Evolutionary conservation across 1,284 basidiomycete genomes (phyloP).

Genomic region (Naganishia liquefaciens): DNA sequence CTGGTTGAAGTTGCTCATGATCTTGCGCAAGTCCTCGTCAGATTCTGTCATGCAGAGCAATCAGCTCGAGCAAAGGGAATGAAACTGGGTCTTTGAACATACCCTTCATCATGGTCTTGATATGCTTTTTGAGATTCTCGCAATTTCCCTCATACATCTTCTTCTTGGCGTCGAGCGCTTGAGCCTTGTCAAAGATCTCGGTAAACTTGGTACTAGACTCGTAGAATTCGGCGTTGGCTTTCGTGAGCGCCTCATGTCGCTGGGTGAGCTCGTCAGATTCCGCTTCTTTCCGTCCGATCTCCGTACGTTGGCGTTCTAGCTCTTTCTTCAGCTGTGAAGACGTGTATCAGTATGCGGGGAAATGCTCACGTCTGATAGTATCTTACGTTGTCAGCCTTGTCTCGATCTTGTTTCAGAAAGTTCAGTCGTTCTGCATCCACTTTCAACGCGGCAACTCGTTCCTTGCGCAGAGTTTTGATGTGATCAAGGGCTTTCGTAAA

Average conservation of each 20-base stretch:
- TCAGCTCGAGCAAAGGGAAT: no score
- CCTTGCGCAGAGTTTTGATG: slow-evolving; percentile 87
- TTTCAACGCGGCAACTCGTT: slow-evolving; percentile 85
- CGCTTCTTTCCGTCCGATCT: slow-evolving; percentile 22
- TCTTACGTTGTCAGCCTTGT: slow-evolving; percentile 69
- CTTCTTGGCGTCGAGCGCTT: slow-evolving; percentile 68
- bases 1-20: slow-evolving; percentile 28
- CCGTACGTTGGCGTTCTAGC: slow-evolving; percentile 27
- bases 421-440: slow-evolving; percentile 86
- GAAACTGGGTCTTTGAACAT: slow-evolving; percentile 24
- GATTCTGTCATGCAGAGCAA: slow-evolving; percentile 58
- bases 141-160: slow-evolving; percentile 66
- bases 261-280: slow-evolving; percentile 56
- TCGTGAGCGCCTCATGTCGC: slow-evolving; percentile 67
- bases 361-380: no score
- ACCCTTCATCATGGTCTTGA: slow-evolving; percentile 70
- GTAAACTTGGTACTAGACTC: slow-evolving; percentile 81
- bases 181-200: slow-evolving; percentile 73
- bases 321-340: slow-evolving; percentile 23
- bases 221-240: slow-evolving; percentile 77
- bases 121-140: slow-evolving; percentile 60
- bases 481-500: slow-evolving; percentile 96
- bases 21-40: slow-evolving; percentile 70
- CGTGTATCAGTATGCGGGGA: background rate
- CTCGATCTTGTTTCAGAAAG: slow-evolving; percentile 78